Evolutionary conservation across 2,329 filamentous ascomycete species (phyloP), one percentile per base, ranked within the genome.

Genomic region (Hymenoscyphus scutula): DNA sequence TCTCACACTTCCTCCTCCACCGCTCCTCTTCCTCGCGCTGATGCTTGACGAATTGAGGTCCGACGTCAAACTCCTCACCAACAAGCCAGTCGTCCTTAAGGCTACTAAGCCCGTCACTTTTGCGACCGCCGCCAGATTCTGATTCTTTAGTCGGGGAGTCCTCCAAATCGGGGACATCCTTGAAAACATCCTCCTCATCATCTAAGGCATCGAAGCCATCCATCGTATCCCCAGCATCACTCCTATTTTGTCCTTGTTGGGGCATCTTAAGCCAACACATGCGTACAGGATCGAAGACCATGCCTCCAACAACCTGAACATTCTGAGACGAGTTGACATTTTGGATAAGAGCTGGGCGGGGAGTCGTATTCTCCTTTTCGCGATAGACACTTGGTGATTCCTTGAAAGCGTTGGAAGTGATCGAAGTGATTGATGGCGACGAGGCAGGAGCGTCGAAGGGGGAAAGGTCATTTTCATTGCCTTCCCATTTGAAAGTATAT

Each of bases 191-290:
- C 63, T 97, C 93, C 58, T 96, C 92, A 53, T 96, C 91, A 57
- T 96, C 91, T 17, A 90, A 77, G 25, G 87, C 89, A 62, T 91
- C 85, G 63, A 88, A 86, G 0, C 82, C 82, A 66, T 88, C 85
- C 77, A 88, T 80, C 2, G 83, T 79, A 70, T 88, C 86, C 53
- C 80, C 79, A 10, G 77, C 75, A 19, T 84, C 81, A 1, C 80
- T 78, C 63, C 78, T 80, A 51, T 76, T 71, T 58, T 79, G 63
- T 54, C 48, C 62, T 59, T 65, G 81, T 74, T 79, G 76, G 55
- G 82, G 80, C 65, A 95, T 81, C 76, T 97, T 97, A 62, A 98
- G 83, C 95, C 95, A 99, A 75, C 92, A 96, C 94, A 99, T 98
- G 70, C 91, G 91, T 66, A 92, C 89, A 3, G 95, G 95, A 73